phyloP scores from a whole-genome alignment of 192 early-diverging fungal species.

The Dissophora globulifera region DNA sequence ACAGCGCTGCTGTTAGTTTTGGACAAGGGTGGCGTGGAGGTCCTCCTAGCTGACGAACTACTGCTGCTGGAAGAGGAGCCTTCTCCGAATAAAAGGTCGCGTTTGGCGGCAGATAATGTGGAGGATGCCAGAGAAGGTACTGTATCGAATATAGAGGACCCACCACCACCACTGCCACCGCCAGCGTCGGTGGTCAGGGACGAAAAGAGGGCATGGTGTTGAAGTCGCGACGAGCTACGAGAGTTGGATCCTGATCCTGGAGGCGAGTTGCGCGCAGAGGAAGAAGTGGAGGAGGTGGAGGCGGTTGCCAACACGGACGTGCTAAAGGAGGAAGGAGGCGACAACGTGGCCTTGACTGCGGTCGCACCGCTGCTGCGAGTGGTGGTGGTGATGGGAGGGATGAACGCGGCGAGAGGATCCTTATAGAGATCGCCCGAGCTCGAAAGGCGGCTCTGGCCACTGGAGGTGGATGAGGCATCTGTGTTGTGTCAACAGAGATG shows the following conservation, averaged over 20 bases:
- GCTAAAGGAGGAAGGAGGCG: conserved; percentile 19
- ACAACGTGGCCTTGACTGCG: conserved; percentile 29
- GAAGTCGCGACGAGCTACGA: conserved; percentile 41
- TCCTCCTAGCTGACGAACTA: conserved; percentile 20
- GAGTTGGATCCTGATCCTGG: conserved; percentile 29
- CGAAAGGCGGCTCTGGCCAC: conserved; percentile 29
- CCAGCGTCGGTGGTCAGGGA: conserved; percentile 24
- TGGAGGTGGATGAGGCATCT: conserved; percentile 28
- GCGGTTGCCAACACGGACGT: not conserved
- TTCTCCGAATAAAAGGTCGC: conserved; percentile 41
- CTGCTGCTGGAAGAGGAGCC: not conserved
- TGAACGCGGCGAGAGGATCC: conserved; percentile 39
- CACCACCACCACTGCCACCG: no score
- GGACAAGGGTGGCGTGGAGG: conserved; percentile 37
- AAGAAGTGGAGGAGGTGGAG: not conserved
- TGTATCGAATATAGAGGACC: conserved; percentile 41
- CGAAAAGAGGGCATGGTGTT: conserved; percentile 41
- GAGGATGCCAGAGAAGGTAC: conserved; percentile 11
- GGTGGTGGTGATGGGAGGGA: conserved; percentile 39
- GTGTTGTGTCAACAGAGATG: not conserved
- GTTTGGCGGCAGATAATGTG: conserved; percentile 27
- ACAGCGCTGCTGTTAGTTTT: conserved; percentile 1
- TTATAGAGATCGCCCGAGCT: conserved; percentile 38
- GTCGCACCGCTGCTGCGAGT: conserved; percentile 28
- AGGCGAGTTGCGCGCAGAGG: conserved; percentile 10